phyloP scores from a whole-genome alignment of 495 filamentous ascomycete species.

The Lophiostoma macrostomum region DNA sequence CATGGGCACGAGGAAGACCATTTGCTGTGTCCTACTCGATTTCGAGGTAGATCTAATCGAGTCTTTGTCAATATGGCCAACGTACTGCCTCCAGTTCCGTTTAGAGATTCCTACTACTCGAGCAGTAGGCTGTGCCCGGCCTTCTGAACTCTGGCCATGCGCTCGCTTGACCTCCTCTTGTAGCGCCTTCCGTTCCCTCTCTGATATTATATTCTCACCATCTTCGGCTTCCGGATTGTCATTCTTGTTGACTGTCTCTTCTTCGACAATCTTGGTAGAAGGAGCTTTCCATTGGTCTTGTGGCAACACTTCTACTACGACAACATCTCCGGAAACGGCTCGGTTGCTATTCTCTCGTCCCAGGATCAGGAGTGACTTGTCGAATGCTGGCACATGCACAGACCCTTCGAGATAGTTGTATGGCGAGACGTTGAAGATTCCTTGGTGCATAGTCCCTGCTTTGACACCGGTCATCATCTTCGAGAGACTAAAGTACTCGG shows the following conservation, averaged over 20 bases:
- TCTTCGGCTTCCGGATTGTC: conserved; percentile 86
- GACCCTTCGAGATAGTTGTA: conserved; percentile 97
- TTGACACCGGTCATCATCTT: conserved; percentile 92
- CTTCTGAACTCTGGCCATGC: conserved; percentile 75
- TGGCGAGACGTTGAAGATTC: conserved; percentile 89
- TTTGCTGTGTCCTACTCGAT: conserved; percentile 80
- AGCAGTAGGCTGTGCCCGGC: conserved; percentile 83
- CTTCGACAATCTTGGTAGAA: conserved; percentile 91
- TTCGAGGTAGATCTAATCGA: conserved; percentile 69
- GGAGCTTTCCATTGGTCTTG: conserved; percentile 95
- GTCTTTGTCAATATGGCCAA: conserved; percentile 85
- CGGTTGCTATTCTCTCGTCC: conserved; percentile 97
- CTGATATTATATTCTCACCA: conserved; percentile 69
- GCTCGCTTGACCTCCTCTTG: conserved; percentile 86
- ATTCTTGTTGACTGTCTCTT: conserved; percentile 86
- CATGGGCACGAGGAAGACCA: conserved; percentile 93
- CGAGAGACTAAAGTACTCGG: conserved; percentile 77
- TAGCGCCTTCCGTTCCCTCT: conserved; percentile 78
- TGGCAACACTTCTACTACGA: conserved; percentile 87
- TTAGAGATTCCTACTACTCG: conserved; percentile 89
- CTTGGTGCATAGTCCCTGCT: conserved; percentile 83
- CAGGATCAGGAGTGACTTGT: conserved; percentile 79
- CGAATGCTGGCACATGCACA: conserved; percentile 83
- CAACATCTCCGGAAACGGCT: conserved; percentile 82
- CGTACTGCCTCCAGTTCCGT: conserved; percentile 96